Base-by-base conservation (phyloP, 352 stramenopile species). In the Globisporangium irregulare region DNA sequence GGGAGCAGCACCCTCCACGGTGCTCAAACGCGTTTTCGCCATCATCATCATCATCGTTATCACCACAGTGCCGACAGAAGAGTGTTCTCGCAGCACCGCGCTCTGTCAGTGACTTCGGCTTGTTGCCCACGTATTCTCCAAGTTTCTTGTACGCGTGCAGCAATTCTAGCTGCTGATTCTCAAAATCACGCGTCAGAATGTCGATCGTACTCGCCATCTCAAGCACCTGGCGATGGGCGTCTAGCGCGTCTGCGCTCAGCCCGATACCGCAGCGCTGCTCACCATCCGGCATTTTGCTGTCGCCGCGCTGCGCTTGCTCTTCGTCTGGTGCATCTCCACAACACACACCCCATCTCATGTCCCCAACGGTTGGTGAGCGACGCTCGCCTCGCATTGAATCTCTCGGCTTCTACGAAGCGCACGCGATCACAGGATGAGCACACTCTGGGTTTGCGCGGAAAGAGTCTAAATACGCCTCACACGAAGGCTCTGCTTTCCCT, bases 181-280 rank as follows among this genome's bases (percentile, higher is more conserved):
- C 79, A 58, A 87, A 91, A 67, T 91, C 79, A 14, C 75, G 71
- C 55, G 76, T 80, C 71, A 91, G 79, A 50, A 82, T 77, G 62
- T 85, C 82, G 36, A 91, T 88, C 32, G 80, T 84, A 48, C 60
- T 55, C n/a, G 79, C 79, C 81, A 91, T 91, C 53, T 78, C 77
- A 20, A 91, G 72, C 64, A 91, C 81, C 66, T 91, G 80, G 20
- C 76, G 77, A 61, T 91, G 82, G 10, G 74, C 81, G 27, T 86
- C 74, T 32, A 84, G 64, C 48, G 80, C 73, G 24, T 76, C 68
- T 7, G 72, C 67, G 48, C 64, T 67, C 60, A 75, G 32, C 8
- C 68, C 32, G 22, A 68, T 32, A 0, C 46, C 41, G 4, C 20
- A 27, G 18, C 22, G 1, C 8, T 54, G 32, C 3, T 60, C 51